Evolutionary conservation across 164 flowering plant genomes (phyloP), one percentile per base, ranked within the genome.

Genomic region (Aristolochia fimbriata): DNA sequence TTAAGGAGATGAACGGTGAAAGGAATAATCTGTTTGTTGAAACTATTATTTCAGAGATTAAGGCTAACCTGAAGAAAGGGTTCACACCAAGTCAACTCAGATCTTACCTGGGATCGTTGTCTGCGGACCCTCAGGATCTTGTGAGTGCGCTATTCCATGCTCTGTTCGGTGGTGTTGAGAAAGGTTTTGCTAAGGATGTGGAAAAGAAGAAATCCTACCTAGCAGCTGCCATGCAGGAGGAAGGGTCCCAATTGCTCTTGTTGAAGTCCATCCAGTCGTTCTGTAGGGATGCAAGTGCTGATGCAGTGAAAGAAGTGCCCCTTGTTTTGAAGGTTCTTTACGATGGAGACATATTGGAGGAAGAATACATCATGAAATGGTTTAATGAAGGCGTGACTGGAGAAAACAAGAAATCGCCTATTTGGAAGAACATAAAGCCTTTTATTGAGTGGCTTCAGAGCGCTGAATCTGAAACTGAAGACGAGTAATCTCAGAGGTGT

Each of bases 381-480:
- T 87, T 73, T 47, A 43, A 75, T 24, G 60, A 72, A 57, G 91
- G 91, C 1, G 15, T 73, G 50, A 43, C 37, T 0, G 84, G 88
- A 16, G 64, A 47, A 3, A 78, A 64, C 60, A 80, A 79, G 59
- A 53, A 55, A 15, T 68, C 80, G 6, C 66, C 60, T 48, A 62
- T 86, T 6, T 84, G 87, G 90, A 86, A 82, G 79, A 80, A 78
- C 57, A 73, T 65, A 7, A 74, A 77, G 66, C 87, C 93, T 0
- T 82, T 86, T 61, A 69, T 84, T 13, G 86, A 80, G 51, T 86
- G 93, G 93, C 82, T 86, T 15, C 83, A 81, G 81, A 84, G 68
- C 63, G 94, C 94, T 0, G 90, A 87, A 62, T 84, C 94, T 2
- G 94, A 84, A 46, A 56, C 88, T 0, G 94, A 87, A 17, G 83